Conservation (phyloP, 169 alveolate species). For the Plasmodium falciparum region DNA sequence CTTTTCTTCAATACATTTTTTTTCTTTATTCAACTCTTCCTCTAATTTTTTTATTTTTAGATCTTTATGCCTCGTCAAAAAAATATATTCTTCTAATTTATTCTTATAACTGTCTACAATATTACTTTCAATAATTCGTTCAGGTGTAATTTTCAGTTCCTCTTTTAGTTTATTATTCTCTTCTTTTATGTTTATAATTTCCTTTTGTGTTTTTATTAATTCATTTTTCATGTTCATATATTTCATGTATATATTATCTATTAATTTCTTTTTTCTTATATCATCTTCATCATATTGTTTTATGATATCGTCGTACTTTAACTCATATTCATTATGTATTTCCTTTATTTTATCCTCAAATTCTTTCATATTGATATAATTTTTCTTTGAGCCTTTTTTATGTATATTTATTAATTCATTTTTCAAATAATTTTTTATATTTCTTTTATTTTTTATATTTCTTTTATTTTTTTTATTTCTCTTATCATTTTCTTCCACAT, state of each 20-base stretch:
- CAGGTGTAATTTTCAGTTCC: conserved; percentile 13
- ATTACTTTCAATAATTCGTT: conserved; percentile 19
- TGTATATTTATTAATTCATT: conserved; percentile 1
- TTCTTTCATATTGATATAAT: not conserved
- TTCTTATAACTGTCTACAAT: conserved; percentile 23
- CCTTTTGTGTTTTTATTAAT: conserved; percentile 21
- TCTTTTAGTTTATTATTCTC: conserved; percentile 51
- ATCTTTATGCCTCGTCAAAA: conserved; percentile 26
- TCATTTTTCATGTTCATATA: conserved; percentile 58
- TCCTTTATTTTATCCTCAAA: conserved; percentile 43
- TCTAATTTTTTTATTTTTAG: conserved; percentile 36
- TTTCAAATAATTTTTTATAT: not conserved
- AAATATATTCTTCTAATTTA: conserved; percentile 47
- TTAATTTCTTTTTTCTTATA: conserved; percentile 43
- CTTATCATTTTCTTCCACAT: not conserved
- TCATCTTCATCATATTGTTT: conserved; percentile 30
- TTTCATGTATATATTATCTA: conserved; percentile 34
- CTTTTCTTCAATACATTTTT: not conserved
- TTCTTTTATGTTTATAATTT: conserved; percentile 16
- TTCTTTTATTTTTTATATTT: not conserved
- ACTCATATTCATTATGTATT: conserved; percentile 19
- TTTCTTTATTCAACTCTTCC: conserved; percentile 9
- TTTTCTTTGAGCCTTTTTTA: not conserved
- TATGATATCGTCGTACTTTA: conserved; percentile 13
- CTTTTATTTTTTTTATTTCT: not conserved